phyloP scores from a whole-genome alignment of 768 basidiomycete genomes.

The Mrakia frigida region DNA sequence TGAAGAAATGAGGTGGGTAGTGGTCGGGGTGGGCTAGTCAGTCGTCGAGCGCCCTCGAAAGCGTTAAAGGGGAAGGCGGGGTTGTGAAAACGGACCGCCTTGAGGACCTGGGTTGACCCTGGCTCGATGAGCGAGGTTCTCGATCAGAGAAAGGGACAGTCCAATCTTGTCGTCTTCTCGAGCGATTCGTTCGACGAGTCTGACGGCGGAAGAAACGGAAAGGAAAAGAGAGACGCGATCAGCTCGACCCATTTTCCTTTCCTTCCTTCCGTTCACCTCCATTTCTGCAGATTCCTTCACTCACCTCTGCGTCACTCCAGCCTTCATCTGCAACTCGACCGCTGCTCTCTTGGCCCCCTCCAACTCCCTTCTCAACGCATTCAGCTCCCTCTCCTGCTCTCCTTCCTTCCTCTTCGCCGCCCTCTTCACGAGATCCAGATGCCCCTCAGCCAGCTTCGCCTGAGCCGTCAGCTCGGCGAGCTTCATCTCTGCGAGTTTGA shows the following conservation, averaged over 20 bases:
- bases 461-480: not conserved
- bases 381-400: constrained; percentile 14
- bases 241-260: not conserved
- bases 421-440: not conserved
- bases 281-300: not conserved
- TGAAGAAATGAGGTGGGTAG: not conserved
- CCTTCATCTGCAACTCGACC: constrained; percentile 12
- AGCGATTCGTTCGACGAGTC: constrained; percentile 8
- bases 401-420: constrained; percentile 16
- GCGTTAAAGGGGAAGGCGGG: not conserved
- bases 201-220: not conserved
- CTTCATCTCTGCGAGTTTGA: not conserved
- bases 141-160: constrained; percentile 7
- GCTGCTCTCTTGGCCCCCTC: constrained; percentile 1
- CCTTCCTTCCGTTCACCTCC: not conserved
- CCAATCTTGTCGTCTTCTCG: constrained; percentile 22
- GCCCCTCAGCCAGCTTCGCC: not conserved
- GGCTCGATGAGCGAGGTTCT: constrained; percentile 23
- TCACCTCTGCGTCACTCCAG: not conserved
- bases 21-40: not conserved
- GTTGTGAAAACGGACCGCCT: constrained; percentile 1
- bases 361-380: not conserved
- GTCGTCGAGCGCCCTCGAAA: not conserved
- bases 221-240: not conserved
- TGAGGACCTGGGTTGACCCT: constrained; percentile 16